Evolutionary conservation across 2,329 filamentous ascomycete species (phyloP).

Genomic region (Leptodontidium sp.): DNA sequence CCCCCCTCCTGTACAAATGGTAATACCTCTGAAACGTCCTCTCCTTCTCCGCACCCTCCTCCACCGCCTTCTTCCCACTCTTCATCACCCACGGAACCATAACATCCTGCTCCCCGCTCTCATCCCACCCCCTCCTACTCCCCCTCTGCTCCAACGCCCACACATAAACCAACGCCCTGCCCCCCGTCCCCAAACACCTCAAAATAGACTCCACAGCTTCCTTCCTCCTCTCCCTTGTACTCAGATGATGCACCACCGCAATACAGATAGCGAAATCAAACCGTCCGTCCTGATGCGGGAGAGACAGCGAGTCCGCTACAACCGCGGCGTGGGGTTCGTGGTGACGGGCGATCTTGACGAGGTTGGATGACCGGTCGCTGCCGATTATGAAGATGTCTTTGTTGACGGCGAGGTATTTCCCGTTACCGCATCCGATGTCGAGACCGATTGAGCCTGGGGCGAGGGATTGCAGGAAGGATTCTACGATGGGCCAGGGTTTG

Average conservation of each 20-base stretch:
- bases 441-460: constrained; percentile 79
- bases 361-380: constrained; percentile 77
- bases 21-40: constrained; percentile 84
- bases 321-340: constrained; percentile 68
- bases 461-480: constrained; percentile 75
- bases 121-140: constrained; percentile 89
- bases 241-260: constrained; percentile 93
- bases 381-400: constrained; percentile 79
- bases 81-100: constrained; percentile 93
- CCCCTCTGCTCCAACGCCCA: constrained; percentile 94
- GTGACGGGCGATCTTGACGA: constrained; percentile 59
- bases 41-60: constrained; percentile 47
- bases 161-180: constrained; percentile 83
- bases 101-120: constrained; percentile 84
- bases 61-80: constrained; percentile 47
- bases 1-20: constrained; percentile 86
- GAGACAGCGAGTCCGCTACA: constrained; percentile 82
- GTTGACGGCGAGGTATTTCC: constrained; percentile 90
- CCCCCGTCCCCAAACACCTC: constrained; percentile 65
- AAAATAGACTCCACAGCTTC: constrained; percentile 78
- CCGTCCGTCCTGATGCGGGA: constrained; percentile 74
- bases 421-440: constrained; percentile 95
- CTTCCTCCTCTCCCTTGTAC: constrained; percentile 75
- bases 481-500: constrained; percentile 92
- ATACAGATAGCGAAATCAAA: constrained; percentile 95